Conservation (phyloP, 495 filamentous ascomycete species). For the Annulohypoxylon bovei region DNA sequence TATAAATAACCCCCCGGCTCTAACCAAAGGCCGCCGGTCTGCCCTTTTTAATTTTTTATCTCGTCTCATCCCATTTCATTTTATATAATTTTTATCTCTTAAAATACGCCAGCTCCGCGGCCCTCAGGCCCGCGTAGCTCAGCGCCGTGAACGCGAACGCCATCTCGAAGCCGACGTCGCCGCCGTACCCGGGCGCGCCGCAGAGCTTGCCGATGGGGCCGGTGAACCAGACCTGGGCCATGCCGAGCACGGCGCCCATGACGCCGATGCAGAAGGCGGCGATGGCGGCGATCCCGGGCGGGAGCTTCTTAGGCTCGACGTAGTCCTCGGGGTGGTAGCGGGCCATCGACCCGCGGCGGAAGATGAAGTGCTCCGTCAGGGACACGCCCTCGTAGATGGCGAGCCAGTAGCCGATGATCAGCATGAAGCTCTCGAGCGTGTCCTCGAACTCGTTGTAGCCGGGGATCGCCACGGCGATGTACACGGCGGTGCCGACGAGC, state of each 20-base stretch:
- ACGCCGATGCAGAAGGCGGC: constrained; percentile 74
- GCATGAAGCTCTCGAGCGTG: constrained; percentile 82
- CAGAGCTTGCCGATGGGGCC: constrained; percentile 76
- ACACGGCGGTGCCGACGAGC: constrained; percentile 71
- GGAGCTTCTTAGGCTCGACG: constrained; percentile 66
- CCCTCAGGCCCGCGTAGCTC: constrained; percentile 59
- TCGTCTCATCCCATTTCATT: not conserved
- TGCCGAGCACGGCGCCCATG: constrained; percentile 77
- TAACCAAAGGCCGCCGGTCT: not conserved
- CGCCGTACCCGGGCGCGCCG: constrained; percentile 66
- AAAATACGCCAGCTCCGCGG: constrained; percentile 66
- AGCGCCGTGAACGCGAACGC: constrained; percentile 65
- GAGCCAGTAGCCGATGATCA: constrained; percentile 84
- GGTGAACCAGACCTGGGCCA: constrained; percentile 79
- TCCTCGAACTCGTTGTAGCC: constrained; percentile 77
- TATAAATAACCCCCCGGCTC: not conserved
- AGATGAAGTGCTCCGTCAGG: constrained; percentile 80
- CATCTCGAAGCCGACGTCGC: constrained; percentile 81
- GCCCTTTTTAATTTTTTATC: not conserved
- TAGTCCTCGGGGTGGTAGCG: constrained; percentile 73
- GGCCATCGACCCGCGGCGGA: constrained; percentile 66
- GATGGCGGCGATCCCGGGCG: constrained; percentile 75
- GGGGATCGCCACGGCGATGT: constrained; percentile 79
- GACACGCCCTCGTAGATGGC: constrained; percentile 82
- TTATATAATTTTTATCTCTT: constrained; percentile 52